Evolutionary conservation across 257 asterid species (phyloP), one percentile per base, ranked within the genome.

Genomic region (Thymus quinquecostatus): DNA sequence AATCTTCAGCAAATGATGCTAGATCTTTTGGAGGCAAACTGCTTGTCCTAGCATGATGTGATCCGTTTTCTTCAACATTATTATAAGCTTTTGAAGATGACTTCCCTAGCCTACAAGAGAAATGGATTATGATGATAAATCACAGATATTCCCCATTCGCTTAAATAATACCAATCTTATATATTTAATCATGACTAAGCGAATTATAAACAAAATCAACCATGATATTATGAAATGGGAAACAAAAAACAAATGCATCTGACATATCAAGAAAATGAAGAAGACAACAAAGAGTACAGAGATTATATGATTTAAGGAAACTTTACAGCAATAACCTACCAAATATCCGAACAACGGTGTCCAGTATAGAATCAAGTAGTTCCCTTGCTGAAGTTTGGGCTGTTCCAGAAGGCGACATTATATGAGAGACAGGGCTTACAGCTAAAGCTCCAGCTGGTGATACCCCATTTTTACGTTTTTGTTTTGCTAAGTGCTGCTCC

Each of bases 321-420:
- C 64, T 60, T 61, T 49, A 41, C 57, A 44, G 69, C 57, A 48
- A 62, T 57, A 67, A 72, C 91, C 70, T 76, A 95, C 99, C 99
- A 63, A 95, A 89, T 80, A 92, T 82, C 70, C 92, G 84, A 81
- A 92, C 89, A 69, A 86, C 85, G 58, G 87, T 80, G 64, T 95
- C 99, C 80, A 95, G 75, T 74, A 88, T 66, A 30, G 94, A 87
- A 84, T 95, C 96, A 78, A 95, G 97, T 71, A 95, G 93, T 77
- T 92, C 97, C 82, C 81, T 85, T 32, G 93, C 96, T 78, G 96
- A 85, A 74, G 85, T 77, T 80, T 95, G 99, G 51, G 96, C 99
- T 77, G 88, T 80, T 78, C 99, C 99, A 21, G 84, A 66, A 66
- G 99, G 99, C 78, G 96, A 87, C 99, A 94, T 94, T 66, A 84